phyloP scores from a whole-genome alignment of 2,329 filamentous ascomycete genomes.

The Arthrinium phaeospermum region DNA sequence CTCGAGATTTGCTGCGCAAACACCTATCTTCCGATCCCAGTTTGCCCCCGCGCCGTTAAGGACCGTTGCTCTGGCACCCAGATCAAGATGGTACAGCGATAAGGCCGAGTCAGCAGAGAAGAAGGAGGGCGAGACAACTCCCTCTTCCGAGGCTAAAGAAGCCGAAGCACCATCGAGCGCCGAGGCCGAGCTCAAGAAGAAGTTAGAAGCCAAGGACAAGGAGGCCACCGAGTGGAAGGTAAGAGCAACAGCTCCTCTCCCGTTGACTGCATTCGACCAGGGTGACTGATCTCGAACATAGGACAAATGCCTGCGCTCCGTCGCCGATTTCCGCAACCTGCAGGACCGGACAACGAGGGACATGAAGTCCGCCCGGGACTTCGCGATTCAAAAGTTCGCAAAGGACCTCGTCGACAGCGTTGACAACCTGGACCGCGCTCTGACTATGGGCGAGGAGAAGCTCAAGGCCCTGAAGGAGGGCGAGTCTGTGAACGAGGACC shows the following conservation, averaged over 20 bases:
- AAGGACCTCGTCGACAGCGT: conserved; percentile 93
- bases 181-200: conserved; percentile 61
- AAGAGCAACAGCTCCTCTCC: conserved; percentile 33
- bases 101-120: conserved; percentile 46
- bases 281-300: conserved; percentile 43
- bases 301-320: conserved; percentile 93
- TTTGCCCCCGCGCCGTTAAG: conserved; percentile 45
- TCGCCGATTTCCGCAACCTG: conserved; percentile 97
- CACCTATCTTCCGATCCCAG: conserved; percentile 52
- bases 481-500: conserved; percentile 61
- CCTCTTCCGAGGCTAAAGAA: conserved; percentile 41
- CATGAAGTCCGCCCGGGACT: conserved; percentile 84
- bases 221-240: conserved; percentile 88
- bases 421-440: conserved; percentile 95
- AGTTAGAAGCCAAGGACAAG: conserved; percentile 74
- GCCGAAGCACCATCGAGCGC: conserved; percentile 44
- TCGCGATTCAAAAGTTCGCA: conserved; percentile 94
- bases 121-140: conserved; percentile 45
- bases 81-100: conserved; percentile 43
- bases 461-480: conserved; percentile 57
- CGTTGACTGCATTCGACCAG: neutral
- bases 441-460: conserved; percentile 79
- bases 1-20: conserved; percentile 53
- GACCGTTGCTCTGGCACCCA: conserved; percentile 37
- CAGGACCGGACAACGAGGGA: conserved; percentile 94